Evolutionary conservation across 2,329 filamentous ascomycete genomes (phyloP).

Genomic region (Arachnopeziza araneosa): DNA sequence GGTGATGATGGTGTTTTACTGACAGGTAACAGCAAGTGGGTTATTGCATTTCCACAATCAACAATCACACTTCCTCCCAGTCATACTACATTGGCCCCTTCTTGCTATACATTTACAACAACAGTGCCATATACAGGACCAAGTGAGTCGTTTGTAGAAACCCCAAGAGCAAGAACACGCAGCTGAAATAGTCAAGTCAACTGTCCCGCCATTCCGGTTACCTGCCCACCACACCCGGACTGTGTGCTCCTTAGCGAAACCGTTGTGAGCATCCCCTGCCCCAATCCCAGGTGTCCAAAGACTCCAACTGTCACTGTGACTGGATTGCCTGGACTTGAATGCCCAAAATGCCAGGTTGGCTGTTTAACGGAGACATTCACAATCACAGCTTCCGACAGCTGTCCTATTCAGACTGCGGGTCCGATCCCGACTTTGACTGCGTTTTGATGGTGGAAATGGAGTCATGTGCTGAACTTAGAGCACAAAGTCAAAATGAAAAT

Average conservation of each 20-base stretch:
- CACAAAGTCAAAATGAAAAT: too few relatives aligned
- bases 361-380: too few relatives aligned
- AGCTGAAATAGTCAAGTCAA: constrained; percentile 7
- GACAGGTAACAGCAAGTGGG: neutral
- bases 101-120: constrained; percentile 14
- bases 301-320: constrained; percentile 21
- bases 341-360: too few relatives aligned
- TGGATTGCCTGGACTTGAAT: neutral
- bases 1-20: neutral
- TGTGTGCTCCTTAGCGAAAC: constrained; percentile 9
- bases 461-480: too few relatives aligned
- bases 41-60: neutral
- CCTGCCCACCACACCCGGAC: constrained; percentile 9
- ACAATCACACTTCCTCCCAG: neutral
- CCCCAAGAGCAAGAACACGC: neutral
- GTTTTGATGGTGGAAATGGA: too few relatives aligned
- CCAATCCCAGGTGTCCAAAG: constrained; percentile 11
- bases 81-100: neutral
- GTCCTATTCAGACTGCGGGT: too few relatives aligned
- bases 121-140: constrained; percentile 14
- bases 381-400: too few relatives aligned
- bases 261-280: constrained; percentile 11
- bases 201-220: constrained; percentile 5
- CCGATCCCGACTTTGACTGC: too few relatives aligned
- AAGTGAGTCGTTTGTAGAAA: constrained; percentile 2